Percentiles rank a stretch among this genome's conserved stretches.
These are phyloP conservation scores for Nemophila menziesii DNA, from an alignment of 257 asterid genomes.

Conservation along the genomic window DNA sequence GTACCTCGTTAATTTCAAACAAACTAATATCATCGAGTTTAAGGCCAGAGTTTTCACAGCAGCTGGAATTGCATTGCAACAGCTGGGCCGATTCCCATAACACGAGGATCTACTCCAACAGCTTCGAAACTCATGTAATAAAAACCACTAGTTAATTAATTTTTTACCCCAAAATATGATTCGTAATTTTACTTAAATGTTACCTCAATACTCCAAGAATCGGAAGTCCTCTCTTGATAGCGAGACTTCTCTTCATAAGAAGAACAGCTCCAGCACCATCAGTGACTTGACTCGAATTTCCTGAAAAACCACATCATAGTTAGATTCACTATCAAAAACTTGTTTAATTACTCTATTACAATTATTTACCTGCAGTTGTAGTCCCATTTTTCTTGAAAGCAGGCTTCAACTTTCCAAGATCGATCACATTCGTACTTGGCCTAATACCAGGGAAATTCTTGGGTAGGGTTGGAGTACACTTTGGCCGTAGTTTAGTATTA, in stretches of 20 bases:
- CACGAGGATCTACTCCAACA: slow-evolving; percentile 92
- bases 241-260: slow-evolving; percentile 82
- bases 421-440: slow-evolving; percentile 51
- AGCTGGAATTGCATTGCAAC: slow-evolving; percentile 90
- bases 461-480: too few species aligned
- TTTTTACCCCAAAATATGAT: background rate
- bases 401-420: slow-evolving; percentile 76
- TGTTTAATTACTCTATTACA: background rate
- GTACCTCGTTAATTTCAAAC: slow-evolving; percentile 90
- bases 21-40: slow-evolving; percentile 45
- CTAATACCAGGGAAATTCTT: too few species aligned
- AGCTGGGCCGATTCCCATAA: slow-evolving; percentile 94
- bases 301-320: slow-evolving; percentile 29
- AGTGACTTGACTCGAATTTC: slow-evolving; percentile 80
- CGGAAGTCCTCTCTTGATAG: slow-evolving; percentile 65
- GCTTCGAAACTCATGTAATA: slow-evolving; percentile 73
- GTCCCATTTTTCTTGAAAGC: slow-evolving; percentile 75
- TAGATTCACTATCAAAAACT: background rate
- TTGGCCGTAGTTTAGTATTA: too few species aligned
- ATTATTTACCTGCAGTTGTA: slow-evolving; percentile 74
- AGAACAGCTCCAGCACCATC: slow-evolving; percentile 98
- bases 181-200: background rate
- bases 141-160: slow-evolving; percentile 2
- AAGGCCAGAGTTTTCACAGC: slow-evolving; percentile 83
- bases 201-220: slow-evolving; percentile 81